Evolutionary conservation across 805 yeast species (phyloP).

Genomic region (Candida easanensis): DNA sequence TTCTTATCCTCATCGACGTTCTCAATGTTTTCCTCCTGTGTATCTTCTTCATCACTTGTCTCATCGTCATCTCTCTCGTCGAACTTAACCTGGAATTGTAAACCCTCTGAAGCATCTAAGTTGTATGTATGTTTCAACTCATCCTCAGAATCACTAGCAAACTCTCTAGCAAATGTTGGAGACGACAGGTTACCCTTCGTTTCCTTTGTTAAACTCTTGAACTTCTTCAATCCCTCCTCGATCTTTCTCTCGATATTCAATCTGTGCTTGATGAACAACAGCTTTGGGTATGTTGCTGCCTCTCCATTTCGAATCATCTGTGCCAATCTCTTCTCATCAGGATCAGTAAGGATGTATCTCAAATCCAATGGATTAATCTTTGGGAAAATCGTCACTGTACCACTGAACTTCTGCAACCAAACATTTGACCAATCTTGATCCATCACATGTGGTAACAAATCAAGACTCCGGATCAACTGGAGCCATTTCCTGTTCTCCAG

Average conservation of each 20-base stretch:
- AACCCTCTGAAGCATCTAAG: constrained; percentile 8
- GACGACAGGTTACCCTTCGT: neutral
- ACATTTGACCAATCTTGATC: constrained; percentile 81
- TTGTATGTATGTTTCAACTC: constrained; percentile 2
- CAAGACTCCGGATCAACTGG: constrained; percentile 60
- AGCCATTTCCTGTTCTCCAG: constrained; percentile 78
- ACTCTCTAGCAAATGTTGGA: neutral
- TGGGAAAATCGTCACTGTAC: constrained; percentile 78
- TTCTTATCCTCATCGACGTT: neutral
- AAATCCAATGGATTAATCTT: constrained; percentile 58
- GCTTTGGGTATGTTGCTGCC: constrained; percentile 60
- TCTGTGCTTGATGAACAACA: constrained; percentile 63
- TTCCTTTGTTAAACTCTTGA: constrained; percentile 13
- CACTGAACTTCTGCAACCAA: constrained; percentile 71
- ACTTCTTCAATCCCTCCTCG: constrained; percentile 43
- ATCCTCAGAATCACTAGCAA: constrained; percentile 12
- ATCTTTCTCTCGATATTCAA: constrained; percentile 63
- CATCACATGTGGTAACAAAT: constrained; percentile 62
- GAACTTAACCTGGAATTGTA: constrained; percentile 17
- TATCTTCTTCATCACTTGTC: constrained; percentile 10
- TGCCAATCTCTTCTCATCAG: constrained; percentile 54
- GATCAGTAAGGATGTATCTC: constrained; percentile 64
- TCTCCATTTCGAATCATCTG: constrained; percentile 62
- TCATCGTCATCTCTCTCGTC: constrained; percentile 13
- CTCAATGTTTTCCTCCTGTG: constrained; percentile 8